Percentiles rank a stretch among this genome's conserved stretches.
Conservation (phyloP, 78 protist species). For the Bodo saltans region DNA sequence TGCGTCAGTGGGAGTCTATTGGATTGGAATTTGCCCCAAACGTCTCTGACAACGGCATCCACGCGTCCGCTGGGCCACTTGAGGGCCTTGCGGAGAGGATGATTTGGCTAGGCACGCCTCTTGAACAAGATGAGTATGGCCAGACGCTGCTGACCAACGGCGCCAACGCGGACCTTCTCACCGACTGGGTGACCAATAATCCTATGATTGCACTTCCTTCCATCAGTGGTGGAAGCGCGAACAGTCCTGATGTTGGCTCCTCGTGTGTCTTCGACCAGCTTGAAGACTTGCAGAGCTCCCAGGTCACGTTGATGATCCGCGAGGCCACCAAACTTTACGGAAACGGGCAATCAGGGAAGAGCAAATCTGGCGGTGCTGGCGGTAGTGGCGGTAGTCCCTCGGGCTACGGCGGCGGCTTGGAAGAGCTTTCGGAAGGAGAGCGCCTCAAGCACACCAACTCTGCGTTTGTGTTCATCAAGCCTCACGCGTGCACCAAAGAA, state of each 20-base stretch:
- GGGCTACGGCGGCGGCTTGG: too few relatives aligned
- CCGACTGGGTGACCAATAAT: not conserved
- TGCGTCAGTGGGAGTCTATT: constrained; percentile 36
- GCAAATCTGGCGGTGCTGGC: too few relatives aligned
- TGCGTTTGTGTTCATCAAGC: constrained; percentile 32
- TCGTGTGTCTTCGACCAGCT: not conserved
- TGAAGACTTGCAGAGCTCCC: not conserved
- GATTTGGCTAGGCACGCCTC: constrained; percentile 32
- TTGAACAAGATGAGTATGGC: not conserved
- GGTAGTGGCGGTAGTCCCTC: too few relatives aligned
- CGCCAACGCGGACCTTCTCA: too few relatives aligned
- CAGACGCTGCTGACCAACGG: too few relatives aligned
- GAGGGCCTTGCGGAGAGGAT: constrained; percentile 49
- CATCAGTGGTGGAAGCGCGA: not conserved
- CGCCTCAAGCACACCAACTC: constrained; percentile 19
- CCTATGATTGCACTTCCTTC: too few relatives aligned
- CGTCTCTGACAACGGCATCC: constrained; percentile 44
- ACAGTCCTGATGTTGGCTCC: not conserved
- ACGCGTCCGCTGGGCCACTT: constrained; percentile 43
- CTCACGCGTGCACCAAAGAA: constrained; percentile 9
- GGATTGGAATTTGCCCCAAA: constrained; percentile 33
- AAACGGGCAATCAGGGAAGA: too few relatives aligned
- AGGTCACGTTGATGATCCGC: not conserved
- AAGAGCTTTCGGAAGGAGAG: too few relatives aligned
- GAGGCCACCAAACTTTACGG: too few relatives aligned